Percentiles rank a stretch among this genome's conserved stretches.
Evolutionary conservation across 805 yeast species (phyloP).

Genomic region (Suhomyces sp.): DNA sequence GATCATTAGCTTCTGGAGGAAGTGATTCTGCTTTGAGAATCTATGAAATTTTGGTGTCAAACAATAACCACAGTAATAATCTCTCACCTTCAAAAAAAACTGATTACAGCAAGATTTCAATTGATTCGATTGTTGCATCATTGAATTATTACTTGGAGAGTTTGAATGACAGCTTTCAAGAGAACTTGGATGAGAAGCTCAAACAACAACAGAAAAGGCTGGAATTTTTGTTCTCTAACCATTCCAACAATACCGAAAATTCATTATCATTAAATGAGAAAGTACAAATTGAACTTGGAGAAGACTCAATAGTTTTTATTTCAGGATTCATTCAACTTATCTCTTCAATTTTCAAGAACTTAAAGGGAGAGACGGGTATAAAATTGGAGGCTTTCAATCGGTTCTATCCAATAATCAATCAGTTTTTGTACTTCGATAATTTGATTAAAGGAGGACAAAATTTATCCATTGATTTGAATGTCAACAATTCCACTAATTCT

Average conservation of each 20-base stretch:
- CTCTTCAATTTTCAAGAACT: conserved; percentile 33
- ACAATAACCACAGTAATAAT: conserved; percentile 28
- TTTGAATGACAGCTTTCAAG: conserved; percentile 37
- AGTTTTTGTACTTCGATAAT: conserved; percentile 42
- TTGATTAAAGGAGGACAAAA: conserved; percentile 21
- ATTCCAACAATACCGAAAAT: conserved; percentile 13
- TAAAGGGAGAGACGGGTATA: conserved; percentile 26
- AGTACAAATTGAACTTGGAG: conserved; percentile 57
- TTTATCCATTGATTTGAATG: conserved; percentile 12
- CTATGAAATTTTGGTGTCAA: conserved; percentile 38
- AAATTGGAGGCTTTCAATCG: conserved; percentile 29
- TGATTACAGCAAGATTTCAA: conserved; percentile 49
- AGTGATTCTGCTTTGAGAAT: conserved; percentile 46
- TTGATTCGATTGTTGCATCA: conserved; percentile 55
- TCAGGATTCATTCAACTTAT: conserved; percentile 73
- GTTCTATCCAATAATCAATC: conserved; percentile 32
- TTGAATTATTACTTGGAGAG: conserved; percentile 54
- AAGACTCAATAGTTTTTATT: conserved; percentile 73
- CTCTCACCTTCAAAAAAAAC: conserved; percentile 28
- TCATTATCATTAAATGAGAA: conserved; percentile 30
- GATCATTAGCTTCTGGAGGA: conserved; percentile 67
- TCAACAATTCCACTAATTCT: conserved; percentile 10
- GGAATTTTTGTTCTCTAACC: conserved; percentile 28
- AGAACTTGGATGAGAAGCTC: conserved; percentile 29
- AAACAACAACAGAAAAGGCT: conserved; percentile 34